Evolutionary conservation across 78 protist genomes (phyloP).

Genomic region (Dictyostelium purpureum): DNA sequence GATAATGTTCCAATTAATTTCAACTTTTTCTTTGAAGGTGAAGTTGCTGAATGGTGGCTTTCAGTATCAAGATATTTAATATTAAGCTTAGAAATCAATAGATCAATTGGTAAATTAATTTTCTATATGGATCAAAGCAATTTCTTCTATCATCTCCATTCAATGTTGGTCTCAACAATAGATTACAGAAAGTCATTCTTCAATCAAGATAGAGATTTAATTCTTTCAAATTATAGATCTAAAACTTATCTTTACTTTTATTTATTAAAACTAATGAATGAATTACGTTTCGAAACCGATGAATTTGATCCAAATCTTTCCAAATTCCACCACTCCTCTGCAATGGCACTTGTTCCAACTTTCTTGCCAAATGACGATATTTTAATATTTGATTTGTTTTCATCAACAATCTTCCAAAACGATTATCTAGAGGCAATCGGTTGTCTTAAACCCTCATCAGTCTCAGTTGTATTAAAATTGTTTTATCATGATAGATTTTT

Average conservation of each 20-base stretch:
- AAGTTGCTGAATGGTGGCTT: constrained; percentile 59
- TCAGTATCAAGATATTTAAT: constrained; percentile 43
- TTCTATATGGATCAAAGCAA: constrained; percentile 61
- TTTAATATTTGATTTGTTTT: background rate
- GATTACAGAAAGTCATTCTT: constrained; percentile 34
- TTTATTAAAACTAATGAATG: constrained; percentile 39
- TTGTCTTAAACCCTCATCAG: background rate
- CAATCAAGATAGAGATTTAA: constrained; percentile 31
- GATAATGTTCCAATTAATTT: background rate
- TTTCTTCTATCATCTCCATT: constrained; percentile 42
- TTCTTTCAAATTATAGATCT: constrained; percentile 56
- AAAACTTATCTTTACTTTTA: constrained; percentile 20
- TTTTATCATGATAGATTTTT: constrained; percentile 64
- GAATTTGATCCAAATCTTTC: constrained; percentile 47
- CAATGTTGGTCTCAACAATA: constrained; percentile 45
- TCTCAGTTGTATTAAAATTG: background rate
- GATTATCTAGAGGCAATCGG: constrained; percentile 48
- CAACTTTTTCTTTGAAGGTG: constrained; percentile 29
- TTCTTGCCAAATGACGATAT: constrained; percentile 64
- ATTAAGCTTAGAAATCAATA: constrained; percentile 11
- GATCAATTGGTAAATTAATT: constrained; percentile 24
- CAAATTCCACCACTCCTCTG: constrained; percentile 45
- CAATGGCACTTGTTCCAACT: constrained; percentile 24
- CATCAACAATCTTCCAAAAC: constrained; percentile 20
- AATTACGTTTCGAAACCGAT: constrained; percentile 45